Evolutionary conservation across 2,329 filamentous ascomycete species (phyloP), one percentile per base, ranked within the genome.

Genomic region (Phyllosticta citrichinensis): DNA sequence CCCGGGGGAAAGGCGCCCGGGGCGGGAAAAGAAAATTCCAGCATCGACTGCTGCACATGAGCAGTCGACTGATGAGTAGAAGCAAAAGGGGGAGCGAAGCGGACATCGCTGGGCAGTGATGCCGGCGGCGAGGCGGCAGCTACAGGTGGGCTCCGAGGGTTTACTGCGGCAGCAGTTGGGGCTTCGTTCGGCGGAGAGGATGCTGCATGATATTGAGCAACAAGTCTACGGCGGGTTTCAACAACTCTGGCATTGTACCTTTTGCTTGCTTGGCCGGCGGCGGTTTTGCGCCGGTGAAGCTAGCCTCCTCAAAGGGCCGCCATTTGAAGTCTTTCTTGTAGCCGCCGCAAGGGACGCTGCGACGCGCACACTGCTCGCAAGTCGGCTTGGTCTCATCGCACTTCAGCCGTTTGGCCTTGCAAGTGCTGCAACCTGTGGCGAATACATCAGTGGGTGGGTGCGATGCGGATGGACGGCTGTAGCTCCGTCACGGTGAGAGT

Each of bases 301-400:
- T 84, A 55, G 82, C 79, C 65, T 88, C 85, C 68, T 86, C 85
- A 66, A 88, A 88, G 0, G 85, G 81, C 58, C 85, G 79, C 87
- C 87, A 89, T 77, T 89, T 88, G 75, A 88, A 89, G 70, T 87
- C 84, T 70, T 87, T 89, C 71, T 84, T 87, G 74, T 89, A 89
- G 40, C 87, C 87, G 62, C 86, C 86, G 69, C 87, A 89, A 3
- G 76, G 70, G 22, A 89, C 85, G 64, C 81, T 84, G 58, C 86
- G 79, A 66, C 82, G 83, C 54, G 83, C 77, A 69, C 86, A 88
- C 74, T 88, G 85, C 62, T 83, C 77, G 67, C 86, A 88, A 22
- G 78, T 80, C 0, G 86, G 87, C 65, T 89, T 88, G 54, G 81
- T 83, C 75, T 89, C 87, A 70, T 88, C 87, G 74, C 87, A 89